Percentiles rank a stretch among this genome's conserved stretches.
These are phyloP conservation scores for Casuarina glauca DNA, from an alignment of 306 rosid genomes.

Conservation along the genomic window DNA sequence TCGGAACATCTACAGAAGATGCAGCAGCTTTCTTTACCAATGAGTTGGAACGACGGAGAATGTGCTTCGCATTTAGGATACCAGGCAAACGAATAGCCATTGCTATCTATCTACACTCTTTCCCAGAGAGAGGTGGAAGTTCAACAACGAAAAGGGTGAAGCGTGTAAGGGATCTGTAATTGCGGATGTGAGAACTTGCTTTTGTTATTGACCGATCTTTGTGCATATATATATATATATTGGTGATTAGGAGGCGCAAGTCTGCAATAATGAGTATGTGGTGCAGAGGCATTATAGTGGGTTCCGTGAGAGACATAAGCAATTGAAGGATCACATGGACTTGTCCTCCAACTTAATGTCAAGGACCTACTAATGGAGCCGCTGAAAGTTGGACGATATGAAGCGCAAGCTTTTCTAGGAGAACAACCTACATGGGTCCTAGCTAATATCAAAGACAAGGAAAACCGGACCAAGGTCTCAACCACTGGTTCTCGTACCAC, in stretches of 20 bases:
- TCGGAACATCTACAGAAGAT: constrained; percentile 34
- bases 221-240: not conserved
- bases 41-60: constrained; percentile 34
- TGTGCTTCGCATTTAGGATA: constrained; percentile 34
- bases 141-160: constrained; percentile 6
- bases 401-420: too few species aligned
- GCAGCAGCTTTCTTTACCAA: constrained; percentile 23
- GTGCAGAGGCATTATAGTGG: not conserved
- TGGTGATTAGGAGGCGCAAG: not conserved
- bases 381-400: not conserved
- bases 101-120: not conserved
- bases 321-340: constrained; percentile 14
- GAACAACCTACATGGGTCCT: too few species aligned
- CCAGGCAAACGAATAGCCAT: constrained; percentile 39
- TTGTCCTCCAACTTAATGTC: not conserved
- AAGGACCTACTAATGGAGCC: not conserved
- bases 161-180: constrained; percentile 1
- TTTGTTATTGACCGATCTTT: not conserved
- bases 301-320: not conserved
- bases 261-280: not conserved
- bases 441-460: too few species aligned
- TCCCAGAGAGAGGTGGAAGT: not conserved
- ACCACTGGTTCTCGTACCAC: too few species aligned
- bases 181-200: constrained; percentile 5
- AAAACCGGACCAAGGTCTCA: too few species aligned